A percentile compares a stretch with the other conserved stretches of the same genome.
phyloP scores from a whole-genome alignment of 2,329 filamentous ascomycete species.

The Fusarium sp. region DNA sequence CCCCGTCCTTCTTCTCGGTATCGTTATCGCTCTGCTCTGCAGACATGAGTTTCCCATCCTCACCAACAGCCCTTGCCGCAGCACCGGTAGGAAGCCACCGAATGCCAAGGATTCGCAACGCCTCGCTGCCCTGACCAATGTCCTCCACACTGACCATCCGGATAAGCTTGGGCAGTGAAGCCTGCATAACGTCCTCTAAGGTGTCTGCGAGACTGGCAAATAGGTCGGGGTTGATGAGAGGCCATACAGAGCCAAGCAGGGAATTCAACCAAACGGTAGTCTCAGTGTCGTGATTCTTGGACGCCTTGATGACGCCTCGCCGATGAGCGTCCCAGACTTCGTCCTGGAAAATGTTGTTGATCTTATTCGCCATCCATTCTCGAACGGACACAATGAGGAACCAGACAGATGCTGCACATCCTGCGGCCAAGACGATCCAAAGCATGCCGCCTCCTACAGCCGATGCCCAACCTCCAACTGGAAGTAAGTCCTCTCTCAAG shows the following conservation, averaged over 20 bases:
- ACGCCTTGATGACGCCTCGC: constrained; percentile 58
- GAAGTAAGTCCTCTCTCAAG: constrained; percentile 20
- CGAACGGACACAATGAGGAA: constrained; percentile 59
- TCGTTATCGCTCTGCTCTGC: constrained; percentile 50
- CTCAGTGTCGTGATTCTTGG: constrained; percentile 60
- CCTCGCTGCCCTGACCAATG: constrained; percentile 78
- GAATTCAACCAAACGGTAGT: constrained; percentile 81
- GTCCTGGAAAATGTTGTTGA: constrained; percentile 72
- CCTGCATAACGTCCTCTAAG: constrained; percentile 84
- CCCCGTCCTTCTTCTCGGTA: constrained; percentile 49
- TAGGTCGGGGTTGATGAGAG: constrained; percentile 79
- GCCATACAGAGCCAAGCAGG: constrained; percentile 75
- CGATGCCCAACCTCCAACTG: constrained; percentile 5
- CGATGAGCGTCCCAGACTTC: constrained; percentile 75
- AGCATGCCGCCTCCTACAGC: constrained; percentile 37
- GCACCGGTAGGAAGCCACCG: constrained; percentile 79
- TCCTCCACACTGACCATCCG: constrained; percentile 82
- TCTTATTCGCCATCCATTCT: constrained; percentile 70
- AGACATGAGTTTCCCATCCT: constrained; percentile 64
- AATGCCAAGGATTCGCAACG: constrained; percentile 75
- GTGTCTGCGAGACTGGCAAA: constrained; percentile 76
- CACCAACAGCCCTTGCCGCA: constrained; percentile 68
- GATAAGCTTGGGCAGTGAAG: constrained; percentile 74
- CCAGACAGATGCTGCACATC: constrained; percentile 42
- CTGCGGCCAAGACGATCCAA: constrained; percentile 41